Evolutionary conservation across 495 filamentous ascomycete species (phyloP).

Genomic region (Tuber brumale): DNA sequence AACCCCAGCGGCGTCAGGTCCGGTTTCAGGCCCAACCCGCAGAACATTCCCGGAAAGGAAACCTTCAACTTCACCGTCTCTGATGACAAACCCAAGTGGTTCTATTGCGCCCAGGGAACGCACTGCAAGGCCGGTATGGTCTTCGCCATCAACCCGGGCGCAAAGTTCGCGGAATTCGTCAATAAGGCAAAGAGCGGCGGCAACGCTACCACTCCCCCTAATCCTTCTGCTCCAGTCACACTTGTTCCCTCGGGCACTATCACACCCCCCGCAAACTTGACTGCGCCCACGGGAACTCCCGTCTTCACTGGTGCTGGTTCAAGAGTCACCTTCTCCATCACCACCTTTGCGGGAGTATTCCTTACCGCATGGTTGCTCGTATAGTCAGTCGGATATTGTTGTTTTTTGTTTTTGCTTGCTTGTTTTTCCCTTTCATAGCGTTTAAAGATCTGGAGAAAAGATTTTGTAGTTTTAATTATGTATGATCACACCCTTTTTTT

Average conservation of each 20-base stretch:
- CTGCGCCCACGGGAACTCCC: conserved; percentile 3
- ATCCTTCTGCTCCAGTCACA: no score
- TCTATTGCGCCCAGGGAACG: conserved; percentile 23
- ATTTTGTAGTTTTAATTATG: background rate
- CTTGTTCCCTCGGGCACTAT: conserved; percentile 1
- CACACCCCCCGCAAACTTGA: conserved; percentile 9
- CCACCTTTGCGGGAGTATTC: background rate
- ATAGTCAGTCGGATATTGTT: background rate
- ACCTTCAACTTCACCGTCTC: conserved; percentile 23
- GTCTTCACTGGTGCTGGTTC: conserved; percentile 14
- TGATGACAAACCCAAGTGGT: conserved; percentile 20
- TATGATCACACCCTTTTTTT: background rate
- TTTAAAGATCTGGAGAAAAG: background rate
- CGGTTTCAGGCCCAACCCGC: conserved; percentile 34
- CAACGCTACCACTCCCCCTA: background rate
- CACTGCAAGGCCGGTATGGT: conserved; percentile 42
- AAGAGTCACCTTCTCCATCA: background rate
- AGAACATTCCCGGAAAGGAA: conserved; percentile 20
- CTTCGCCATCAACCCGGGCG: conserved; percentile 41
- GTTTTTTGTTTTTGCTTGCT: background rate
- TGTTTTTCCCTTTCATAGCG: background rate
- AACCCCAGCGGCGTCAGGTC: conserved; percentile 21
- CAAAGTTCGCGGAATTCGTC: conserved; percentile 36
- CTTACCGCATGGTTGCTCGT: background rate
- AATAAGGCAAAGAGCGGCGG: conserved; percentile 29